These are phyloP conservation scores for Trichosporon sp. DNA, from an alignment of 1,284 basidiomycete genomes.

Conservation along the genomic window DNA sequence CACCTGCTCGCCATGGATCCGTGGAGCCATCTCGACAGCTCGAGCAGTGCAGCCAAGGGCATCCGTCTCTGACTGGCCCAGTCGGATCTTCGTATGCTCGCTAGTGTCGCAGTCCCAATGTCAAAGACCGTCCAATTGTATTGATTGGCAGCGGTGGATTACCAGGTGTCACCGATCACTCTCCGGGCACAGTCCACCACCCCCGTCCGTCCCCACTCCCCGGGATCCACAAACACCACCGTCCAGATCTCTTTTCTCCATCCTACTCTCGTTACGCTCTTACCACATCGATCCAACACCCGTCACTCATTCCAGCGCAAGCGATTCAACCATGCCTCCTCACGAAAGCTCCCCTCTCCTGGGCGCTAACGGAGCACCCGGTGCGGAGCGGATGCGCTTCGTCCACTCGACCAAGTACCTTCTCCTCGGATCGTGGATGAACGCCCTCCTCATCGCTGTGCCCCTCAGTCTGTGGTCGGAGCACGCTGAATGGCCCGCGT, in stretches of 20 bases:
- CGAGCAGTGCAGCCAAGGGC: background rate
- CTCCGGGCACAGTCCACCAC: background rate
- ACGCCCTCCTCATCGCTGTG: slow-evolving; percentile 70
- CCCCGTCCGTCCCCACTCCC: background rate
- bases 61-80: background rate
- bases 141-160: background rate
- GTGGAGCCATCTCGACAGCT: background rate
- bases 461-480: slow-evolving; percentile 61
- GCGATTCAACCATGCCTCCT: slow-evolving; percentile 19
- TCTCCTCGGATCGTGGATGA: slow-evolving; percentile 65
- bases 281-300: background rate
- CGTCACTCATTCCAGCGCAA: background rate
- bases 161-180: background rate
- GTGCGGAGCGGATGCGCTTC: slow-evolving; percentile 12
- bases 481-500: slow-evolving; percentile 63
- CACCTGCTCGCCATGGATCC: background rate
- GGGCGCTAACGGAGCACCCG: slow-evolving; percentile 10
- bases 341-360: slow-evolving; percentile 26
- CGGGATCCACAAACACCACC: background rate
- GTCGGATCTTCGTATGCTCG: background rate
- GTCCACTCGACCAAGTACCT: slow-evolving; percentile 62
- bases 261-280: background rate
- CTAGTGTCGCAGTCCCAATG: background rate
- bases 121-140: background rate
- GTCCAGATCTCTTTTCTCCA: background rate